Base-by-base conservation (phyloP, 2,329 filamentous ascomycete genomes). In the Aspergillus sp. region DNA sequence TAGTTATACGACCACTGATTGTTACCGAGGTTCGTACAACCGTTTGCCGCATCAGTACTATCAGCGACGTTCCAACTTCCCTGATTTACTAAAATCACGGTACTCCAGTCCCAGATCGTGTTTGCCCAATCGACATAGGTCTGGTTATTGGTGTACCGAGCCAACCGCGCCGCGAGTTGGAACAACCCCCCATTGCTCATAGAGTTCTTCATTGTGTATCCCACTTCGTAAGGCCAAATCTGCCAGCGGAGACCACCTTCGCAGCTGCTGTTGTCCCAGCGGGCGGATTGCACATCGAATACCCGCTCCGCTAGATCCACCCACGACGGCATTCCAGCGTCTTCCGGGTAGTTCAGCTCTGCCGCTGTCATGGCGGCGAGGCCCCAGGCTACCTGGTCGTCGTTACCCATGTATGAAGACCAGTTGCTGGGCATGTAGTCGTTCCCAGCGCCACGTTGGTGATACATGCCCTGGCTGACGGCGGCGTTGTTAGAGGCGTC, bases 291-390 rank as follows among this genome's bases (percentile, higher is more conserved):
- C 58, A 88, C 85, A 77, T 93, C 90, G 75, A 92, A 94, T 8
- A 91, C 88, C 15, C 87, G 88, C 74, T 91, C 88, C 0, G 84
- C 87, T 25, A 94, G 81, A 8, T 86, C 85, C 23, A 93, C 82
- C 89, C 89, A 96, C 64, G 89, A 86, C 1, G 89, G 85, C 59
- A 87, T 71, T 60, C 83, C 83, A 0, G 84, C 81, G 3, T 90
- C 90, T 68, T 91, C 83, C 1, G 88, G 88, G 68, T 90, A 93
- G 64, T 85, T 86, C 68, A 87, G 86, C 75, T 95, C 91, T 39
- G 88, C 88, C 2, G 90, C 90, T 5, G 84, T 83, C 83, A 95
- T 89, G 62, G 88, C 89, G 1, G 90, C 85, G 80, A 93, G 84
- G 17, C 84, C 89, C 91, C 91, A 94, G 77, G 92, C 92, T 5